Evolutionary conservation across 2,329 filamentous ascomycete species (phyloP), one percentile per base, ranked within the genome.

Genomic region (Metarhizium rileyi): DNA sequence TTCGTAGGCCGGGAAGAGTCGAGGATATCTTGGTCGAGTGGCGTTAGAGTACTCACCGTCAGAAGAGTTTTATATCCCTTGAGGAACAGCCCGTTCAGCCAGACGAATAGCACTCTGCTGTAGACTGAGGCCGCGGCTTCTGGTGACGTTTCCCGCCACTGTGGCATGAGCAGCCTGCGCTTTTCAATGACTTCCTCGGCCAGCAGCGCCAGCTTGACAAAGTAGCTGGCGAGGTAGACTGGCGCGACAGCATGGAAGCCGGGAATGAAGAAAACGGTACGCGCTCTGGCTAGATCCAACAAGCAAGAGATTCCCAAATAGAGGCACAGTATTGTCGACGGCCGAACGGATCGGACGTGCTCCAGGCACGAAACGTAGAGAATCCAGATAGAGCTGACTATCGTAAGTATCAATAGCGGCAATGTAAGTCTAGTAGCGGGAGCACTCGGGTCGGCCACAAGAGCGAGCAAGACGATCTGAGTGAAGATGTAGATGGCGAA

Each of bases 321-420:
- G 0, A 54, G 50, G 0, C 60, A 59, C 2, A 66, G 55, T 1
- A 64, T 53, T 26, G 64, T 62, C 0, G 64, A 66, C 0, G 64
- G 64, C 0, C 64, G 56, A 12, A 66, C 56, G 1, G 64, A 64
- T 42, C 65, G 65, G 33, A 66, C 55, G 18, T 66, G 64, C 9
- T 66, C 63, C 7, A 55, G 47, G 45, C 60, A 66, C 0, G 64
- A 68, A 9, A 63, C 38, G 7, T 51, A 46, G 3, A 55, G 33
- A 14, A 59, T 50, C 20, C 56, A 40, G 2, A 46, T 27, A 23
- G 47, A 56, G 22, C 49, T 55, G 12, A 52, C 51, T 3, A 59
- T 50, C 4, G 53, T 53, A 10, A 58, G 36, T 2, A 48, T 42
- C 4, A 53, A 52, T 22, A 51, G 51, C 1, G 53, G 51, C 8